A percentile compares a stretch with the other conserved stretches of the same genome.
These are phyloP conservation scores for Jaminaea rosea DNA, from an alignment of 1,284 basidiomycete species.

Conservation along the genomic window DNA sequence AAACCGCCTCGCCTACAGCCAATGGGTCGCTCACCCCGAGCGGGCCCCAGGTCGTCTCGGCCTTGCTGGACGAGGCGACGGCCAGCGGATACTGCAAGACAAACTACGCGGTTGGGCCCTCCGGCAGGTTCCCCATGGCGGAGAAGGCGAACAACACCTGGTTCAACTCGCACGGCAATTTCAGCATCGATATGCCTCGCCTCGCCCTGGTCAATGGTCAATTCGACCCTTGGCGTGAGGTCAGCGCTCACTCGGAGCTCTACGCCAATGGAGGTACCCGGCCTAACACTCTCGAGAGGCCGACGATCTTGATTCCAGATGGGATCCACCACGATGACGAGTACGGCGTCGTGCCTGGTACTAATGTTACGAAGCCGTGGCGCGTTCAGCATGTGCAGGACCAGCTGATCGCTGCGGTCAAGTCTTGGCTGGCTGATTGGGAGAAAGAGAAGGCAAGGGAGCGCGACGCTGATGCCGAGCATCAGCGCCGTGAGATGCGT, in stretches of 20 bases:
- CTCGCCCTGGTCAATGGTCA: slow-evolving; percentile 80
- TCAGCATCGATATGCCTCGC: slow-evolving; percentile 63
- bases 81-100: no score
- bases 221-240: slow-evolving; percentile 57
- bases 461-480: no score
- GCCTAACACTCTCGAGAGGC: slow-evolving; percentile 62
- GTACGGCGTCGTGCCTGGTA: slow-evolving; percentile 6
- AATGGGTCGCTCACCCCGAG: no score
- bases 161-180: slow-evolving; percentile 21
- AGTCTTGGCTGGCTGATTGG: not conserved
- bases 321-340: slow-evolving; percentile 36
- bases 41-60: no score
- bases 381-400: not conserved
- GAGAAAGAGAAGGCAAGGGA: not conserved
- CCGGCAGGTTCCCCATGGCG: no score
- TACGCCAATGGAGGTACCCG: slow-evolving; percentile 58
- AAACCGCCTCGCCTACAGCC: no score
- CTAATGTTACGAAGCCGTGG: not conserved
- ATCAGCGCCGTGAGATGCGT: no score
- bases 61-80: no score
- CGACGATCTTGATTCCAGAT: slow-evolving; percentile 77
- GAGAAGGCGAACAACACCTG: no score
- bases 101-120: no score
- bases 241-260: slow-evolving; percentile 67
- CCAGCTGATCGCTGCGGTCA: not conserved